Percentiles rank a stretch among this genome's conserved stretches.
Evolutionary conservation across 2,329 filamentous ascomycete genomes (phyloP).

Genomic region (Fusarium miscanthi): DNA sequence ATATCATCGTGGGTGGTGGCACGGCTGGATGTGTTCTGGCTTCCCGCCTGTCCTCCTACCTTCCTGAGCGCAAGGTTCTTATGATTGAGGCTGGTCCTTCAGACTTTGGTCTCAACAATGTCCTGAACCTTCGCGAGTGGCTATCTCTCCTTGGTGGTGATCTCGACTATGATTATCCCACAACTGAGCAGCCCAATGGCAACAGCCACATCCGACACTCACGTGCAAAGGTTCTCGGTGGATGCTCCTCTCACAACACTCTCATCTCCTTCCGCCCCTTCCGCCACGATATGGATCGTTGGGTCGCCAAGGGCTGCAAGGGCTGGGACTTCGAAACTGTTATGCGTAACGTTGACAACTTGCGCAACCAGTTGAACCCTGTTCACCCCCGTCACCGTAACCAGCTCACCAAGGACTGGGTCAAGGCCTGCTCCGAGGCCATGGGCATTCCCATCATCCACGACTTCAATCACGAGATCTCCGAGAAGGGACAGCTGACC

Average conservation of each 20-base stretch:
- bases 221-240: constrained; percentile 89
- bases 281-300: constrained; percentile 86
- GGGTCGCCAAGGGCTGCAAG: constrained; percentile 83
- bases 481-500: constrained; percentile 75
- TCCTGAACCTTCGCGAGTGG: constrained; percentile 89
- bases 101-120: constrained; percentile 88
- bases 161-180: constrained; percentile 91
- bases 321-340: constrained; percentile 91
- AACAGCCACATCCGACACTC: constrained; percentile 95
- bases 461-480: constrained; percentile 90
- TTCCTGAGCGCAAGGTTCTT: constrained; percentile 83
- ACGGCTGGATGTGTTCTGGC: constrained; percentile 89
- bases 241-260: constrained; percentile 94
- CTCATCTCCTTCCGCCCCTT: constrained; percentile 93
- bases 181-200: constrained; percentile 88
- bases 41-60: constrained; percentile 81
- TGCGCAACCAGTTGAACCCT: constrained; percentile 90
- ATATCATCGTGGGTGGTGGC: constrained; percentile 86
- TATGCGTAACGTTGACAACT: constrained; percentile 82
- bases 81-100: constrained; percentile 90
- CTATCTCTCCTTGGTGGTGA: constrained; percentile 85
- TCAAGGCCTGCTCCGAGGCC: constrained; percentile 80
- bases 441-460: constrained; percentile 83
- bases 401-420: constrained; percentile 92
- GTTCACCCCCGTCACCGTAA: constrained; percentile 88